Conservation (phyloP, 1,139 yeast genomes). For the Candida dubliniensis region DNA sequence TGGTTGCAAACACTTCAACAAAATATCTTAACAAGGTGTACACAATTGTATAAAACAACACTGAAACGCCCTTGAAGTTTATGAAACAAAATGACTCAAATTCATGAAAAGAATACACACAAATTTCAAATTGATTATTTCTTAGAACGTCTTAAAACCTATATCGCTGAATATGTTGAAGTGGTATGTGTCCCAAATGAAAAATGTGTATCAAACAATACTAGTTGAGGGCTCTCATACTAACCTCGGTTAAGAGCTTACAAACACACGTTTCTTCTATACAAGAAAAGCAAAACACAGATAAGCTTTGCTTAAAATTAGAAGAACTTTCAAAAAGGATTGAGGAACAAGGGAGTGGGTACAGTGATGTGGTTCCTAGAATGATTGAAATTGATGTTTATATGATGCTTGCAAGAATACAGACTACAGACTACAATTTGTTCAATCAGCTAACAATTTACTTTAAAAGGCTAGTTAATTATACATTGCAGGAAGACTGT, state of each 20-base stretch:
- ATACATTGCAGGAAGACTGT: conserved; percentile 8
- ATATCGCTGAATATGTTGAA: conserved; percentile 7
- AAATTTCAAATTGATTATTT: conserved; percentile 9
- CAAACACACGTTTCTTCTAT: neutral
- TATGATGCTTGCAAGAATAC: conserved; percentile 11
- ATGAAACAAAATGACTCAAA: too few species aligned
- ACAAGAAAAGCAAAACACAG: conserved; percentile 6
- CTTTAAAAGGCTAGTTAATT: conserved; percentile 14
- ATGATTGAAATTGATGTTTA: conserved; percentile 12
- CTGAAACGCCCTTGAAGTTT: neutral
- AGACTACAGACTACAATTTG: conserved; percentile 7
- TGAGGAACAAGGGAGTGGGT: conserved; percentile 4
- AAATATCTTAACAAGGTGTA: too few species aligned
- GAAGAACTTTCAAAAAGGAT: conserved; percentile 5
- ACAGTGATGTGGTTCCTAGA: conserved; percentile 3
- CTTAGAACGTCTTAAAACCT: conserved; percentile 7
- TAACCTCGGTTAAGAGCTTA: neutral
- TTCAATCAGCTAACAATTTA: conserved; percentile 16
- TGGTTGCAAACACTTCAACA: neutral
- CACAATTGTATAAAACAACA: neutral
- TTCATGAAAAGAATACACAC: too few species aligned
- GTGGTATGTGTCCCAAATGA: conserved; percentile 5
- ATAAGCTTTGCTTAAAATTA: conserved; percentile 6
- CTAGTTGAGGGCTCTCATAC: too few species aligned
- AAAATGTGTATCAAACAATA: neutral